These are phyloP conservation scores for Microthyrium microscopicum DNA, from an alignment of 2,329 filamentous ascomycete genomes.

Conservation along the genomic window DNA sequence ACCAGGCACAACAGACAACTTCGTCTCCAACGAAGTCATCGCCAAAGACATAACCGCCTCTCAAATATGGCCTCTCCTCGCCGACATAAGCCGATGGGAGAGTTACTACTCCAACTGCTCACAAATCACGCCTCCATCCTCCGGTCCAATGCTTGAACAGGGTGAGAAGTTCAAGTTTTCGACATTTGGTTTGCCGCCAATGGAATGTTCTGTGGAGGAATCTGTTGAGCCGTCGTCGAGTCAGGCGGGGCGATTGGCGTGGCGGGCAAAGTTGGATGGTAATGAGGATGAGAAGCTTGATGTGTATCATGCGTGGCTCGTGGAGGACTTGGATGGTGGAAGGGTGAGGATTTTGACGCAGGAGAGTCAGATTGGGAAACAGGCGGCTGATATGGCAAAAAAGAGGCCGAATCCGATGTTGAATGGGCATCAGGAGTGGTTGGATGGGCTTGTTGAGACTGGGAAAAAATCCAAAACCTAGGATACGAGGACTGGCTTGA, in stretches of 20 bases:
- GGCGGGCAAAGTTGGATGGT: slow-evolving; percentile 11
- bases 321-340: slow-evolving; percentile 17
- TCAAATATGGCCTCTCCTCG: slow-evolving; percentile 18
- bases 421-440: slow-evolving; percentile 21
- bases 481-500: no score
- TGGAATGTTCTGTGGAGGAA: slow-evolving; percentile 16
- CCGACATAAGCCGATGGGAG: slow-evolving; percentile 19
- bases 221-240: slow-evolving; percentile 9
- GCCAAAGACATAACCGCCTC: slow-evolving; percentile 13
- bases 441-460: slow-evolving; percentile 18
- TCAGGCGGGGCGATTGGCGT: slow-evolving; percentile 12
- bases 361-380: slow-evolving; percentile 19
- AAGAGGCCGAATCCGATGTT: slow-evolving; percentile 20
- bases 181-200: slow-evolving; percentile 20
- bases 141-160: slow-evolving; percentile 13
- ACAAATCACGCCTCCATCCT: slow-evolving; percentile 15
- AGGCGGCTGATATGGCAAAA: slow-evolving; percentile 14
- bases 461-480: slow-evolving; percentile 11
- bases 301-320: slow-evolving; percentile 21
- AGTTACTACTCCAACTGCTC: slow-evolving; percentile 19
- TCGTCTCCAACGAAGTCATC: slow-evolving; percentile 19
- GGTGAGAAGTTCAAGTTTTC: slow-evolving; percentile 17
- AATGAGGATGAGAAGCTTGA: slow-evolving; percentile 14
- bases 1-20: slow-evolving; percentile 23
- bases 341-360: slow-evolving; percentile 20